Evolutionary conservation across 306 rosid genomes (phyloP).

Genomic region (Rubus parviflorus): DNA sequence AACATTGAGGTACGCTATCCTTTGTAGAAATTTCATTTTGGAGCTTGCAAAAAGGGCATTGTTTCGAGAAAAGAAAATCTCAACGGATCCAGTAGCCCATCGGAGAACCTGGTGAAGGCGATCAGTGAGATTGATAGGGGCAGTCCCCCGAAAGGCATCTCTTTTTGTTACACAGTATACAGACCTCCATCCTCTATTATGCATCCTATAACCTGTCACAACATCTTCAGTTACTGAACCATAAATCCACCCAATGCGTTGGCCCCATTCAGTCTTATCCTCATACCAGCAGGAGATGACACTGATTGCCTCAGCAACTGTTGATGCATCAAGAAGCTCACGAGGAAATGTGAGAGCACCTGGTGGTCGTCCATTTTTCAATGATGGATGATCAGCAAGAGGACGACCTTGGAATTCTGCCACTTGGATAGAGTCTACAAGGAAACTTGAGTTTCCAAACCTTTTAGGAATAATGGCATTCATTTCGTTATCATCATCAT

Average conservation of each 20-base stretch:
- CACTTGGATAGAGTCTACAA: slow-evolving; percentile 56
- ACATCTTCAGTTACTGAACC: slow-evolving; percentile 86
- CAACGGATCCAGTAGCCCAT: slow-evolving; percentile 86
- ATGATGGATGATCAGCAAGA: slow-evolving; percentile 61
- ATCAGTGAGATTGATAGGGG: slow-evolving; percentile 78
- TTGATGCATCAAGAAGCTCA: slow-evolving; percentile 54
- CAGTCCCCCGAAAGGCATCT: slow-evolving; percentile 77
- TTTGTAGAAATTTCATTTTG: slow-evolving; percentile 57
- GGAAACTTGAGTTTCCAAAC: slow-evolving; percentile 70
- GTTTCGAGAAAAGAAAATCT: slow-evolving; percentile 79
- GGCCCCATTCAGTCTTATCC: slow-evolving; percentile 81
- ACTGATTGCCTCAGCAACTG: slow-evolving; percentile 64
- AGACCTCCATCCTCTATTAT: slow-evolving; percentile 76
- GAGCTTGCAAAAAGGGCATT: slow-evolving; percentile 63
- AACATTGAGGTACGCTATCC: slow-evolving; percentile 72
- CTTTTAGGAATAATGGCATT: slow-evolving; percentile 56
- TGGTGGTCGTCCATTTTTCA: slow-evolving; percentile 59
- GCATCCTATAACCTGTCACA: slow-evolving; percentile 81
- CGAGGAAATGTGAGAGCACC: slow-evolving; percentile 66
- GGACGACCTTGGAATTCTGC: slow-evolving; percentile 83
- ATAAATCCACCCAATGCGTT: slow-evolving; percentile 72
- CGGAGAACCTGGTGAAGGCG: slow-evolving; percentile 79
- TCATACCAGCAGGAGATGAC: slow-evolving; percentile 82
- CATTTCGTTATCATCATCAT: slow-evolving; percentile 49
- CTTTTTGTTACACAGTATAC: slow-evolving; percentile 73